Evolutionary conservation across 2,329 filamentous ascomycete species (phyloP), one percentile per base, ranked within the genome.

Genomic region (Penicillium italicum): DNA sequence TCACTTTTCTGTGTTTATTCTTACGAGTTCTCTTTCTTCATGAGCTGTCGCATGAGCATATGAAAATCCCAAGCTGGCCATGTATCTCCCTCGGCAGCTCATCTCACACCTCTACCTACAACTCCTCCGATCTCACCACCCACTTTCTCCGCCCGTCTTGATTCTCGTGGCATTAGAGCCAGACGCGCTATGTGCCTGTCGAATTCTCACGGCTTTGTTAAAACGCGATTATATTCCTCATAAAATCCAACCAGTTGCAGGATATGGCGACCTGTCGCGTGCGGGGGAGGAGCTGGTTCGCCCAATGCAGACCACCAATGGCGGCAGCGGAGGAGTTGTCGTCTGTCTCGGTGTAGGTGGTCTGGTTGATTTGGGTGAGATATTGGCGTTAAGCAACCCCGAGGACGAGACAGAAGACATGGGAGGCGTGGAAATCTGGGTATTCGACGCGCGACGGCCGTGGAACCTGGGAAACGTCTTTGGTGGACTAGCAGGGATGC

Each of bases 181-280:
- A 53, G 94, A 99, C 77, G 90, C 94, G 61, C 85, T 99, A 59
- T 97, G 93, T 75, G 94, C 92, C 60, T 96, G 91, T 72, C 91
- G 92, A 59, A 97, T 99, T 58, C 85, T 99, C 45, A 96, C 93
- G 3, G 84, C 88, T 48, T 82, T 99, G n/a, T 81, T 99, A 58
- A 97, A 96, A 76, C 89, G 93, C 80, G 94, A 99, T 79, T 97
- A 96, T 71, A 96, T 99, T 65, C 90, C 89, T 14, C 93, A 97
- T 78, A 97, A 97, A 76, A 96, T 97, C 69, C 90, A 97, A 68
- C 94, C 94, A 1, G 88, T 99, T 52, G 85, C 90, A 20, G 94
- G 94, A 53, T 97, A 97, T 84, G 87, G 85, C 62, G 94, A 97
- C 72, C 84, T 99, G 44, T 83, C 90, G 69, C 86, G 85, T 64